phyloP scores from a whole-genome alignment of 2,329 filamentous ascomycete genomes.

The Botrytis porri region DNA sequence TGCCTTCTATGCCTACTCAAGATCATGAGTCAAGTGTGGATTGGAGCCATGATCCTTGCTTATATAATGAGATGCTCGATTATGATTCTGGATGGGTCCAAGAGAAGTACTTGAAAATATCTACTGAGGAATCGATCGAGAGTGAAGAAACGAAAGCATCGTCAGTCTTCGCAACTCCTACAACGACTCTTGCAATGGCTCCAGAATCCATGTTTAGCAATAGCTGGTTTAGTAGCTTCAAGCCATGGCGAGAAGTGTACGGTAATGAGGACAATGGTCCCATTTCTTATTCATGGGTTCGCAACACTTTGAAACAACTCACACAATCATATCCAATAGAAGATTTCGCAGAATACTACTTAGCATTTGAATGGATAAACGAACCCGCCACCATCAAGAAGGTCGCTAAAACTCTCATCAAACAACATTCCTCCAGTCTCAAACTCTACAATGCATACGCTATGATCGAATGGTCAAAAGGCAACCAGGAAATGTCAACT shows the following conservation, averaged over 20 bases:
- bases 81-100: conserved; percentile 24
- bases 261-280: conserved; percentile 25
- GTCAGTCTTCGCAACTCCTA: conserved; percentile 28
- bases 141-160: conserved; percentile 28
- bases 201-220: conserved; percentile 53
- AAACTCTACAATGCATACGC: conserved; percentile 78
- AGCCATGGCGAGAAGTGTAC: conserved; percentile 29
- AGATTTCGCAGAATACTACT: conserved; percentile 62
- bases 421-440: conserved; percentile 59
- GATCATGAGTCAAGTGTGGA: conserved; percentile 33
- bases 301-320: conserved; percentile 56
- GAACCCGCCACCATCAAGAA: conserved; percentile 60
- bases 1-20: conserved; percentile 50
- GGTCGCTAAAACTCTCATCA: conserved; percentile 70
- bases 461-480: conserved; percentile 61
- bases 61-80: conserved; percentile 44
- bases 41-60: conserved; percentile 52
- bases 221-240: conserved; percentile 19
- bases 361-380: conserved; percentile 63
- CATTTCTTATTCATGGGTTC: conserved; percentile 44
- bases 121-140: neutral
- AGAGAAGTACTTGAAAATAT: conserved; percentile 12
- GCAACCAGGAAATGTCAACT: conserved; percentile 55
- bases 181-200: conserved; percentile 36
- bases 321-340: conserved; percentile 47